Percentiles rank a stretch among this genome's conserved stretches.
phyloP scores from a whole-genome alignment of 2,329 filamentous ascomycete genomes.

The Aspergillus sp. region DNA sequence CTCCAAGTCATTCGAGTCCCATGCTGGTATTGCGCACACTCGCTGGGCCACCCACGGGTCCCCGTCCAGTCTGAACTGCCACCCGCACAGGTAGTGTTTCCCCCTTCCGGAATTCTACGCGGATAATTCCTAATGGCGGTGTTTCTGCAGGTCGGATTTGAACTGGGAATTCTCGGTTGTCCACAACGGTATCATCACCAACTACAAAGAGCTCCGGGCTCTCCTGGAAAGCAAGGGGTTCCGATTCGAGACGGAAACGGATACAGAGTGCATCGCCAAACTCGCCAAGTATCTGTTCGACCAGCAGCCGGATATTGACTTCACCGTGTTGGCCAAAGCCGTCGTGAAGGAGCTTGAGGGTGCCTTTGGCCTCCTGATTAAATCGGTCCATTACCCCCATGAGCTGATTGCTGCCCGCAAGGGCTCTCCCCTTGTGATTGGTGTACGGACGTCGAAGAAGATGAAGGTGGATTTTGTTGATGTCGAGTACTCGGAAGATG shows the following conservation, averaged over 20 bases:
- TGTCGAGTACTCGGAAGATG: constrained; percentile 89
- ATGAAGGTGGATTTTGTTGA: constrained; percentile 99
- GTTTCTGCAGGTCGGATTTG: constrained; percentile 63
- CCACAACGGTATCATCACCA: constrained; percentile 99
- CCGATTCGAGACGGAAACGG: constrained; percentile 97
- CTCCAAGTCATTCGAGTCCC: constrained; percentile 91
- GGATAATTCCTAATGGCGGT: too few species aligned
- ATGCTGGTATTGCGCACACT: constrained; percentile 97
- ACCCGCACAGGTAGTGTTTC: constrained; percentile 95
- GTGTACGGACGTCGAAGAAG: constrained; percentile 92
- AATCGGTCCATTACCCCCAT: constrained; percentile 96
- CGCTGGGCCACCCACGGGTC: constrained; percentile 97
- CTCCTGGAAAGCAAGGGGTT: constrained; percentile 90
- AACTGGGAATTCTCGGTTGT: constrained; percentile 95
- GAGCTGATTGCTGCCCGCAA: constrained; percentile 97
- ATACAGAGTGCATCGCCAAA: constrained; percentile 98
- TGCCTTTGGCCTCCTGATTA: constrained; percentile 92
- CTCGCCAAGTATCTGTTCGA: constrained; percentile 97
- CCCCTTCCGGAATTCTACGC: too few species aligned
- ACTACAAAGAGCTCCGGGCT: constrained; percentile 98
- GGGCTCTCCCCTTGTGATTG: constrained; percentile 93
- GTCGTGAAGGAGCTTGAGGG: constrained; percentile 98
- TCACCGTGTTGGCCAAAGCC: constrained; percentile 92
- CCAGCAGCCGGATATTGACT: constrained; percentile 85
- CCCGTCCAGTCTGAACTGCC: constrained; percentile 91